These are phyloP conservation scores for Trichoderma afroharzianum DNA, from an alignment of 2,329 filamentous ascomycete genomes.

Conservation along the genomic window DNA sequence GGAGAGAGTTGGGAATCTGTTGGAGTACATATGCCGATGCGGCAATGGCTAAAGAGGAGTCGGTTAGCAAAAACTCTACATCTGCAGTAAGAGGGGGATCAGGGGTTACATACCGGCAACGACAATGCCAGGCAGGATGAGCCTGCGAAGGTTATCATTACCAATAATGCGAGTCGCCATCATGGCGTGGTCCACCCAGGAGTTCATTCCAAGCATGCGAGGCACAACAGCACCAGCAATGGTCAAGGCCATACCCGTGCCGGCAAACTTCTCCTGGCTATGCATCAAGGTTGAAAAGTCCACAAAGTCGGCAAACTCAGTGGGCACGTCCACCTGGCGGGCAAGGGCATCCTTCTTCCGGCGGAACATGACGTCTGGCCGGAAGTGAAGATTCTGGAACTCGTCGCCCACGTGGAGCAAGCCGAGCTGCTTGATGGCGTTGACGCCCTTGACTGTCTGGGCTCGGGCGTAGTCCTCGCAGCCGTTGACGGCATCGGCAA, in stretches of 20 bases:
- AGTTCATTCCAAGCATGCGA: slow-evolving; percentile 74
- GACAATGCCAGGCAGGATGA: slow-evolving; percentile 77
- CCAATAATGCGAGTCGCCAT: slow-evolving; percentile 78
- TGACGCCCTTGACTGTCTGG: slow-evolving; percentile 76
- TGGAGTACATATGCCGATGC: slow-evolving; percentile 77
- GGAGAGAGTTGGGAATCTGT: slow-evolving; percentile 85
- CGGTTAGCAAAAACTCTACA: slow-evolving; percentile 13
- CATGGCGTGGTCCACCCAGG: slow-evolving; percentile 85
- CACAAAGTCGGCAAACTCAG: slow-evolving; percentile 91
- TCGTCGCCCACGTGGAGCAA: slow-evolving; percentile 84
- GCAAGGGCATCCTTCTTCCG: slow-evolving; percentile 76
- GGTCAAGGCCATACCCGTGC: slow-evolving; percentile 91
- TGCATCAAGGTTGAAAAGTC: slow-evolving; percentile 80
- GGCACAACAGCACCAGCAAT: slow-evolving; percentile 81
- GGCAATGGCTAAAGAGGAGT: slow-evolving; percentile 56
- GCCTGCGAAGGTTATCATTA: slow-evolving; percentile 71
- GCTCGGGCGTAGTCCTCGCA: slow-evolving; percentile 85
- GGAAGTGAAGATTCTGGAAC: slow-evolving; percentile 82
- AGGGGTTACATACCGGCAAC: slow-evolving; percentile 63
- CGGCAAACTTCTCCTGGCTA: slow-evolving; percentile 88
- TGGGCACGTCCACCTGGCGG: slow-evolving; percentile 79
- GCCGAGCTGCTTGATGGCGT: slow-evolving; percentile 82
- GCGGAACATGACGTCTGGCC: slow-evolving; percentile 90
- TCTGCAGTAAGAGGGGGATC: neutral
- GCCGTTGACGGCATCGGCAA: slow-evolving; percentile 69